Conservation (phyloP, 1,284 basidiomycete species). For the Puccinia hordei region DNA sequence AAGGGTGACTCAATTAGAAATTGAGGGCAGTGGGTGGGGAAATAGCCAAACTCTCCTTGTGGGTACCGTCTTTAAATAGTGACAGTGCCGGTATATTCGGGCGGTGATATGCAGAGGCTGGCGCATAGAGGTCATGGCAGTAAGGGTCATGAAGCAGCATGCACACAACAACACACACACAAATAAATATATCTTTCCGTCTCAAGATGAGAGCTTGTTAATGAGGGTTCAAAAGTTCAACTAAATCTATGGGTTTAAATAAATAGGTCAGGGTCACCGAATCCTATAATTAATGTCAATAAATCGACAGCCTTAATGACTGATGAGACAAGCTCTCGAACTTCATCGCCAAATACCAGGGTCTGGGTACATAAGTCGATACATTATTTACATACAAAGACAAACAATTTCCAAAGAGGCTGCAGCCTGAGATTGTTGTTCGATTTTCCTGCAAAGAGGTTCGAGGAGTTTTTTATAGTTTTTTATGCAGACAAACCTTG, state of each 20-base stretch:
- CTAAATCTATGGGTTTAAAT: slow-evolving; percentile 14
- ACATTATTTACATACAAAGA: neutral
- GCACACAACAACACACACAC: slow-evolving; percentile 12
- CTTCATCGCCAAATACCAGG: slow-evolving; percentile 8
- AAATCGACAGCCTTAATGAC: slow-evolving; percentile 28
- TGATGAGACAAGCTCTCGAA: slow-evolving; percentile 23
- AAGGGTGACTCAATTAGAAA: slow-evolving; percentile 1
- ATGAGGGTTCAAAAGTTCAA: slow-evolving; percentile 33
- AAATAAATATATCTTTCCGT: slow-evolving; percentile 22
- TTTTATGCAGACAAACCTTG: slow-evolving; percentile 10
- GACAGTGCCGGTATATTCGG: slow-evolving; percentile 19
- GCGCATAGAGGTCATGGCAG: too few relatives aligned
- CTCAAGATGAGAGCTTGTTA: slow-evolving; percentile 27
- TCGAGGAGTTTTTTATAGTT: slow-evolving; percentile 23
- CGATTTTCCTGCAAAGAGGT: slow-evolving; percentile 16
- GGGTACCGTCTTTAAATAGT: slow-evolving; percentile 25
- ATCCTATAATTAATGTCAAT: slow-evolving; percentile 26
- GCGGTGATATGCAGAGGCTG: slow-evolving; percentile 4
- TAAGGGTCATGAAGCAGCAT: slow-evolving; percentile 3
- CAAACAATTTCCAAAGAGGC: slow-evolving; percentile 13
- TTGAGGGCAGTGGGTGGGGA: slow-evolving; percentile 12
- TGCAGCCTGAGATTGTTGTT: slow-evolving; percentile 35
- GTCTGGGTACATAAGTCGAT: neutral
- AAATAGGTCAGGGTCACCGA: slow-evolving; percentile 15
- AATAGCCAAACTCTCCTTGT: neutral